Base-by-base conservation (phyloP, 305 asterid species). In the Fraxinus platypoda region DNA sequence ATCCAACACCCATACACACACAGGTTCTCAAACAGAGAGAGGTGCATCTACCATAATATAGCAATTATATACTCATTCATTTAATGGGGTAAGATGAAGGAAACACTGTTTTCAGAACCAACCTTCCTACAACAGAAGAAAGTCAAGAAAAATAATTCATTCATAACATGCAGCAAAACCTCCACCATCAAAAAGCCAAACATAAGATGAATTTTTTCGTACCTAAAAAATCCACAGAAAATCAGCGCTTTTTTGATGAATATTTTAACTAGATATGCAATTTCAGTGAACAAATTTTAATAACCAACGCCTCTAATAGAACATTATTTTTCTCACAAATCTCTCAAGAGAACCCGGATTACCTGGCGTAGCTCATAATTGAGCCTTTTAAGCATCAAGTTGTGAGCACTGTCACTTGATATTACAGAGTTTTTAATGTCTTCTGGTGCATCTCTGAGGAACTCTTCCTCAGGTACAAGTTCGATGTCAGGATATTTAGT, bases 301-400 rank as follows among this genome's bases (percentile, higher is more conserved):
- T 31, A 68, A 68, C n/a, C 38, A 68, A 68, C n/a, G 0, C 37
- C 74, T 68, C 38, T 30, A 68, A 5, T 30, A 68, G 37, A 26
- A 30, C 1, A 33, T 17, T 71, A 71, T 71, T 71, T 71, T 66
- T 66, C 34, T 26, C 35, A 66, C 7, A 17, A 26, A 26, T 26
- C 74, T 17, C 41, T 19, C 12, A 0, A 30, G 76, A 77, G 19
- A 82, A 64, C 25, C 37, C 26, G 54, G 38, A 62, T 41, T 86
- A 91, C 99, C 98, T 96, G 99, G 87, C 83, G 81, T 77, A 90
- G 91, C 94, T 97, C 99, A 85, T 86, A 94, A 87, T 93, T 94
- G 87, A 97, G 97, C 91, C 99, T 89, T 87, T 92, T 92, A 84
- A 97, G 97, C 96, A 90, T 93, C 93, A 93, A 89, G 91, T 97